Conservation (phyloP, 2,329 filamentous ascomycete species). For the Dothistroma pini region DNA sequence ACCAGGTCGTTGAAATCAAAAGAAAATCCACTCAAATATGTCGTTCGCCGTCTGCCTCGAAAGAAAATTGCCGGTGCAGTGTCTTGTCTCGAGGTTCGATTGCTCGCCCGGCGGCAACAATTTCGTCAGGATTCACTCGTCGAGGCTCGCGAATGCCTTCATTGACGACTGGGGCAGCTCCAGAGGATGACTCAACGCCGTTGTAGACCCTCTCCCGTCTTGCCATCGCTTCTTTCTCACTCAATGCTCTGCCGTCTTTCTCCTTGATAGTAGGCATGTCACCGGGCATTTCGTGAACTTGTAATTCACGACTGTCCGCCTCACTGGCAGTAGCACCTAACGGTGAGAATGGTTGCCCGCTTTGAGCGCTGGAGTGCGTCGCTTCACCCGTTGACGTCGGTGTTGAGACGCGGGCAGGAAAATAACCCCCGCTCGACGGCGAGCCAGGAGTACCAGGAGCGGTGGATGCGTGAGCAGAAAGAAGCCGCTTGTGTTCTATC, state of each 20-base stretch:
- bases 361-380: conserved; percentile 26
- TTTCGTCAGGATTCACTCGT: conserved; percentile 25
- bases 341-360: conserved; percentile 23
- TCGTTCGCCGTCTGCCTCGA: conserved; percentile 17
- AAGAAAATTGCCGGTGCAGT: conserved; percentile 24
- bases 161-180: conserved; percentile 9
- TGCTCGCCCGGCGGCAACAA: conserved; percentile 17
- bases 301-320: conserved; percentile 27
- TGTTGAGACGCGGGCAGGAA: conserved; percentile 13
- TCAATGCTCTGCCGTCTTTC: conserved; percentile 45
- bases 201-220: conserved; percentile 46
- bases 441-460: conserved; percentile 12
- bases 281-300: conserved; percentile 51
- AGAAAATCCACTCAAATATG: not conserved
- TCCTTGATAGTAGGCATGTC: conserved; percentile 54
- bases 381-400: conserved; percentile 27
- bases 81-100: conserved; percentile 13
- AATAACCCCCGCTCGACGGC: conserved; percentile 16
- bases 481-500: conserved; percentile 21
- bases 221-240: conserved; percentile 48
- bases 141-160: conserved; percentile 19
- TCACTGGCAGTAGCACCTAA: conserved; percentile 24
- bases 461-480: conserved; percentile 18
- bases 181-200: conserved; percentile 36
- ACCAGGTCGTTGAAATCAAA: not conserved